phyloP scores from a whole-genome alignment of 129 eudicot species.

The Dittrichia graveolens region DNA sequence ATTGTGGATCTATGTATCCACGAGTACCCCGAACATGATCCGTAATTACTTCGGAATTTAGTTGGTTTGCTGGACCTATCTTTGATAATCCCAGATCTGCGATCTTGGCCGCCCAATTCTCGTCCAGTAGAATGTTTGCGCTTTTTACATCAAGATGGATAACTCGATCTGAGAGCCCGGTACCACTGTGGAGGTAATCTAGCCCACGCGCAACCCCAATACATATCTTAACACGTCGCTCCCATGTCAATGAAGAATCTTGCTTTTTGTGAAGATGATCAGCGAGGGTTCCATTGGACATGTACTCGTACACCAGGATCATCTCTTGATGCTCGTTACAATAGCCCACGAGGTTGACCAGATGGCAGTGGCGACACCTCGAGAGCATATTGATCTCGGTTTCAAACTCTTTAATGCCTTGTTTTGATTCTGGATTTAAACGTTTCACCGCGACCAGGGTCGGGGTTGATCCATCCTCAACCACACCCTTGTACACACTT shows the following conservation, averaged over 20 bases:
- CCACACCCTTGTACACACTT: slow-evolving; percentile 33
- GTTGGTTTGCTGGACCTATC: slow-evolving; percentile 8
- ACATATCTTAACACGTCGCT: slow-evolving; percentile 8
- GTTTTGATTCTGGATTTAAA: slow-evolving; percentile 23
- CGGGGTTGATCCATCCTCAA: slow-evolving; percentile 4
- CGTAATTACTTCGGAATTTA: background rate
- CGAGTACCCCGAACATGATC: background rate
- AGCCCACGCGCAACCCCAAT: slow-evolving; percentile 22
- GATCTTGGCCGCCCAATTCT: slow-evolving; percentile 7
- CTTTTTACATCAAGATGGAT: slow-evolving; percentile 25
- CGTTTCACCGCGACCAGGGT: slow-evolving; percentile 32
- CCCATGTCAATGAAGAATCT: slow-evolving; percentile 7
- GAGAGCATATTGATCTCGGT: slow-evolving; percentile 41
- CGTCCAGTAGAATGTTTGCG: slow-evolving; percentile 10
- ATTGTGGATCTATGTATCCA: slow-evolving; percentile 15
- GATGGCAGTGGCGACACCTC: slow-evolving; percentile 26
- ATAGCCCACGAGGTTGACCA: slow-evolving; percentile 33
- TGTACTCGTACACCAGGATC: slow-evolving; percentile 40
- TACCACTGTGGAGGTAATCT: slow-evolving; percentile 20
- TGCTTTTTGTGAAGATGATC: slow-evolving; percentile 27
- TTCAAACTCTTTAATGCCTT: slow-evolving; percentile 35
- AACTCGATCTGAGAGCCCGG: background rate
- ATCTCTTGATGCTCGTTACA: slow-evolving; percentile 28
- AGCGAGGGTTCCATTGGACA: slow-evolving; percentile 30
- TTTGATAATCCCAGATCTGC: slow-evolving; percentile 10